Percentiles rank a stretch among this genome's conserved stretches.
Evolutionary conservation across 148 eudicot species (phyloP).

Genomic region (Oxyria digyna): DNA sequence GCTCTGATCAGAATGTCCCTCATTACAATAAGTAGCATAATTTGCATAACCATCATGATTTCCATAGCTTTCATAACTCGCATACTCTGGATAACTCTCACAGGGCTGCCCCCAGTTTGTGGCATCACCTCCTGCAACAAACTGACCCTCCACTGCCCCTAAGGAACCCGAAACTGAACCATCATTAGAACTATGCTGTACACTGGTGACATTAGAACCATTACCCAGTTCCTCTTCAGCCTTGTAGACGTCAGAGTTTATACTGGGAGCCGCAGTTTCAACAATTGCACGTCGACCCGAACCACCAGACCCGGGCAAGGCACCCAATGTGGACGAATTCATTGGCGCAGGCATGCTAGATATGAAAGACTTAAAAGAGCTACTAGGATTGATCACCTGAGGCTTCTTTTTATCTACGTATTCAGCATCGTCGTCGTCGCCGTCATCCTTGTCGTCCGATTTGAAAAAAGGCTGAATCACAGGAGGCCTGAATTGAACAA

Average conservation of each 20-base stretch:
- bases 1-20: constrained; percentile 14
- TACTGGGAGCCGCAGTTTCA: constrained; percentile 19
- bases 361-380: constrained; percentile 47
- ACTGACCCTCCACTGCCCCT: constrained; percentile 11
- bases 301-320: constrained; percentile 24
- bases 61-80: constrained; percentile 21
- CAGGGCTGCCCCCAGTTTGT: constrained; percentile 14
- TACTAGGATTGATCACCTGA: constrained; percentile 12
- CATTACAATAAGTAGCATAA: constrained; percentile 17
- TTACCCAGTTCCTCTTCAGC: constrained; percentile 14
- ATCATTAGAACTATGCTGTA: constrained; percentile 14
- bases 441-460: constrained; percentile 28
- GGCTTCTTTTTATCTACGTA: constrained; percentile 22
- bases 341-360: constrained; percentile 73
- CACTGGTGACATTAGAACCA: constrained; percentile 8
- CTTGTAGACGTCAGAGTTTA: constrained; percentile 7
- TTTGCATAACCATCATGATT: constrained; percentile 18
- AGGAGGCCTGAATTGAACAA: constrained; percentile 62
- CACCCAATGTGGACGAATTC: constrained; percentile 41
- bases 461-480: constrained; percentile 9
- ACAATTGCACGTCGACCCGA: constrained; percentile 46
- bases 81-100: constrained; percentile 18
- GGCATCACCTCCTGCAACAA: constrained; percentile 14
- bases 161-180: constrained; percentile 10
- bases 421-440: constrained; percentile 23